Evolutionary conservation across 805 yeast genomes (phyloP).

Genomic region (Hanseniaspora pseudoguilliermondii): DNA sequence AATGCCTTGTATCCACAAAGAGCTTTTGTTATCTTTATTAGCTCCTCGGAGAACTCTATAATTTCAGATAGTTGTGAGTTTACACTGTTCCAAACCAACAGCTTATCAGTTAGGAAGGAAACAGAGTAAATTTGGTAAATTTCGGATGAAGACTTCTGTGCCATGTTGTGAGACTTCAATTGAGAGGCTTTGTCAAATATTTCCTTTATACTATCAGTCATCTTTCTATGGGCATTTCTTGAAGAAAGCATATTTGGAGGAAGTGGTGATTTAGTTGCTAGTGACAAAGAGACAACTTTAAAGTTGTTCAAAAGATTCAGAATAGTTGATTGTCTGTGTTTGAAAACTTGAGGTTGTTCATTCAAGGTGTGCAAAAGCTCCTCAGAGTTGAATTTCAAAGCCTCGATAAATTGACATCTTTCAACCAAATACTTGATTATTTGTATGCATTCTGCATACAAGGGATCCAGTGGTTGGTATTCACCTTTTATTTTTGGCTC

Average conservation of each 20-base stretch:
- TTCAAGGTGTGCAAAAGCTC: constrained; percentile 26
- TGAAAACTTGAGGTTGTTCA: constrained; percentile 6
- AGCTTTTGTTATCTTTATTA: constrained; percentile 31
- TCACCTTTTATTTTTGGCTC: constrained; percentile 40
- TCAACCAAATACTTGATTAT: constrained; percentile 36
- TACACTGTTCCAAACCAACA: constrained; percentile 41
- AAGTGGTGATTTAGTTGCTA: constrained; percentile 32
- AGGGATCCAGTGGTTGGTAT: constrained; percentile 27
- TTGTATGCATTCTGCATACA: constrained; percentile 34
- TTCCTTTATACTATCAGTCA: constrained; percentile 33
- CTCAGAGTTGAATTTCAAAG: constrained; percentile 31
- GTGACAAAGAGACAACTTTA: constrained; percentile 29
- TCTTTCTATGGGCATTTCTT: constrained; percentile 35
- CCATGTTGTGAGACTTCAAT: neutral
- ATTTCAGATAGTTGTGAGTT: constrained; percentile 38
- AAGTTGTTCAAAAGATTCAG: constrained; percentile 31
- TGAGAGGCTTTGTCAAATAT: constrained; percentile 1
- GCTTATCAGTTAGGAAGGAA: constrained; percentile 28
- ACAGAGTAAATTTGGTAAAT: constrained; percentile 18
- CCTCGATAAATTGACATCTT: constrained; percentile 35
- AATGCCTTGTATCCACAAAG: constrained; percentile 39
- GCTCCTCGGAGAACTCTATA: constrained; percentile 38
- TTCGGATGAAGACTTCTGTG: constrained; percentile 13
- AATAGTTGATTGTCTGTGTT: constrained; percentile 20
- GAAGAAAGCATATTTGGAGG: constrained; percentile 42